These are phyloP conservation scores for Colletotrichum cereale DNA, from an alignment of 2,329 filamentous ascomycete species.

Conservation along the genomic window DNA sequence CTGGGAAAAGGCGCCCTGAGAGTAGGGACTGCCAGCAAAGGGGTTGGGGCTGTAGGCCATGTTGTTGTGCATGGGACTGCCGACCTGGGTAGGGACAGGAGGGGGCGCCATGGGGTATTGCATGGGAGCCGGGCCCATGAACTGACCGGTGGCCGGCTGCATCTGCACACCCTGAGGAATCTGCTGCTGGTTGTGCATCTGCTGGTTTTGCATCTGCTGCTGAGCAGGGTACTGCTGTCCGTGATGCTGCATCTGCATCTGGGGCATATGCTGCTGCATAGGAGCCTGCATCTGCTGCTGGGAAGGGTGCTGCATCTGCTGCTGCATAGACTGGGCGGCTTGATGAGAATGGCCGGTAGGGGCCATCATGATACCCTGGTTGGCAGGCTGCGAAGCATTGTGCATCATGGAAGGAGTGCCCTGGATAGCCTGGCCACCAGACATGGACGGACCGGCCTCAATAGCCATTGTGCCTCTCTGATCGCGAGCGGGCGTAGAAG, in stretches of 20 bases:
- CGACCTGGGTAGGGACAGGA: conserved; percentile 27
- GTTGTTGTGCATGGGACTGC: conserved; percentile 28
- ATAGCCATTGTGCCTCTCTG: conserved; percentile 27
- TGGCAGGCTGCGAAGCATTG: conserved; percentile 8
- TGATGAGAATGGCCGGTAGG: background rate
- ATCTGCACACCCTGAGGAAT: conserved; percentile 14
- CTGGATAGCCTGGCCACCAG: background rate
- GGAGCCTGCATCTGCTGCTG: background rate
- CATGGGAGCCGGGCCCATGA: conserved; percentile 17
- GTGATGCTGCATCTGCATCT: conserved; percentile 2
- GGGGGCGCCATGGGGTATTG: conserved; percentile 32
- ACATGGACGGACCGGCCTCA: conserved; percentile 22
- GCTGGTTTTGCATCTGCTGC: conserved; percentile 3
- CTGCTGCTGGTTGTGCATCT: conserved; percentile 10
- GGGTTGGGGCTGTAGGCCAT: conserved; percentile 20
- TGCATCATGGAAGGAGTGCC: conserved; percentile 20
- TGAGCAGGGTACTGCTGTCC: background rate
- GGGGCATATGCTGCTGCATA: conserved; percentile 3
- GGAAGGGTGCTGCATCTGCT: background rate
- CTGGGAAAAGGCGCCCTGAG: conserved; percentile 28
- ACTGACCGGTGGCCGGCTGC: conserved; percentile 5
- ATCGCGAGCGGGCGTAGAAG: conserved; percentile 32
- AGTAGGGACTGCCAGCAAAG: conserved; percentile 21
- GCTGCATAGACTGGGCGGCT: background rate
- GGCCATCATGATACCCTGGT: background rate